A percentile compares a stretch with the other conserved stretches of the same genome.
These are phyloP conservation scores for Talaromyces sp. DNA, from an alignment of 2,329 filamentous ascomycete genomes.

Conservation along the genomic window DNA sequence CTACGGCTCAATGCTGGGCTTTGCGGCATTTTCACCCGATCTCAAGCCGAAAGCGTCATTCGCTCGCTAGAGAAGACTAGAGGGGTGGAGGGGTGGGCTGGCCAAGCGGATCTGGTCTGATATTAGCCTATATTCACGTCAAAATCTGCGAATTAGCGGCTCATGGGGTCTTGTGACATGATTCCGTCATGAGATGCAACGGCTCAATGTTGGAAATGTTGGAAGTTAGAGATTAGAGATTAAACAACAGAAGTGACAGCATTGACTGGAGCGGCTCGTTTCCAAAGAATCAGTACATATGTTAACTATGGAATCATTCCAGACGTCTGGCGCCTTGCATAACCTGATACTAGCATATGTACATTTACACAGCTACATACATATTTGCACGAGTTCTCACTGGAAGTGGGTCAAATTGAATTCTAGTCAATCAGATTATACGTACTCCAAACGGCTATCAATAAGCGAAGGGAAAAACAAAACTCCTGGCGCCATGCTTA, in stretches of 20 bases:
- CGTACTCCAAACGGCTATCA: not conserved
- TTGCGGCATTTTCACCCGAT: slow-evolving; percentile 15
- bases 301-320: not conserved
- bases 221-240: too few species aligned
- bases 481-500: slow-evolving; percentile 26
- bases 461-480: slow-evolving; percentile 1
- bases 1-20: not conserved
- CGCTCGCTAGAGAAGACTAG: slow-evolving; percentile 2
- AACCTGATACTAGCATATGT: not conserved
- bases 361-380: too few species aligned
- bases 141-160: not conserved
- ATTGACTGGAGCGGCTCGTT: too few species aligned
- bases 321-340: not conserved
- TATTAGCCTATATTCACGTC: not conserved
- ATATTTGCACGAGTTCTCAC: too few species aligned
- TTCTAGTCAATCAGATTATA: not conserved
- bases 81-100: slow-evolving; percentile 9
- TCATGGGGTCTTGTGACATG: too few species aligned
- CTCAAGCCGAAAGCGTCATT: slow-evolving; percentile 19
- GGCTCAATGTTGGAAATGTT: too few species aligned
- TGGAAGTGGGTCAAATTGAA: not conserved
- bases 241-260: not conserved
- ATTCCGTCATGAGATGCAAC: too few species aligned
- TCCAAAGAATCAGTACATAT: too few species aligned
- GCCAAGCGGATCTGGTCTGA: slow-evolving; percentile 4